A percentile compares a stretch with the other conserved stretches of the same genome.
Evolutionary conservation across 768 basidiomycete genomes (phyloP).

Genomic region (Termitomyces sp.): DNA sequence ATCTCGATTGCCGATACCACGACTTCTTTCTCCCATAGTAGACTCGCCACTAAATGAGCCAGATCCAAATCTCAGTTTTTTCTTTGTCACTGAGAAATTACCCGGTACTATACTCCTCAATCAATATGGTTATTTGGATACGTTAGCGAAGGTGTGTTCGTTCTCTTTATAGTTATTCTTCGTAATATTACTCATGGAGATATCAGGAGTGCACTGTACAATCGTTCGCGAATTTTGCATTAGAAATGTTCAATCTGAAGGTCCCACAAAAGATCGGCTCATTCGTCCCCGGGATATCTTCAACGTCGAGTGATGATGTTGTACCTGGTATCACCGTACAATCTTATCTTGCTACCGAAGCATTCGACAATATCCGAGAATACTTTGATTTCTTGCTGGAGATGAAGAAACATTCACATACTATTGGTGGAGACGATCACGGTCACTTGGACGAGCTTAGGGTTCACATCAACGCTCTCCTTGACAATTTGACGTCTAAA

Average conservation of each 20-base stretch:
- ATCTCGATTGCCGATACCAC: neutral
- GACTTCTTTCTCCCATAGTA: neutral
- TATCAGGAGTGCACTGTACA: neutral
- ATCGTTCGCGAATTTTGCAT: neutral
- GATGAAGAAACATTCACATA: conserved; percentile 4
- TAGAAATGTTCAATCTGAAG: conserved; percentile 1
- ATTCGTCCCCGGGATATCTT: conserved; percentile 2
- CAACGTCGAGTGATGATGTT: neutral
- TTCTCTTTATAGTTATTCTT: too few species aligned
- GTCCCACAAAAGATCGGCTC: conserved; percentile 6
- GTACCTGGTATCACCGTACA: conserved; percentile 1
- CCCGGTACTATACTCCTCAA: conserved; percentile 5
- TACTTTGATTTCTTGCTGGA: conserved; percentile 10
- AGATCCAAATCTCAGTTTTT: neutral
- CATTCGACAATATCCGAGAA: conserved; percentile 8
- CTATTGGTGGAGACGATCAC: conserved; percentile 3
- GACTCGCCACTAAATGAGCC: too few species aligned
- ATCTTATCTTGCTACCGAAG: neutral
- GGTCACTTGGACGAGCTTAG: neutral
- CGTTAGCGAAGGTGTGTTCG: neutral
- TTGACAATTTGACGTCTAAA: too few species aligned
- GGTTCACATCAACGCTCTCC: neutral
- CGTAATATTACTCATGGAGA: too few species aligned
- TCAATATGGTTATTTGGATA: conserved; percentile 5
- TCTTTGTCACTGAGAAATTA: conserved; percentile 9